Evolutionary conservation across 345 rosid genomes (phyloP), one percentile per base, ranked within the genome.

Genomic region (Ceriops tagal): DNA sequence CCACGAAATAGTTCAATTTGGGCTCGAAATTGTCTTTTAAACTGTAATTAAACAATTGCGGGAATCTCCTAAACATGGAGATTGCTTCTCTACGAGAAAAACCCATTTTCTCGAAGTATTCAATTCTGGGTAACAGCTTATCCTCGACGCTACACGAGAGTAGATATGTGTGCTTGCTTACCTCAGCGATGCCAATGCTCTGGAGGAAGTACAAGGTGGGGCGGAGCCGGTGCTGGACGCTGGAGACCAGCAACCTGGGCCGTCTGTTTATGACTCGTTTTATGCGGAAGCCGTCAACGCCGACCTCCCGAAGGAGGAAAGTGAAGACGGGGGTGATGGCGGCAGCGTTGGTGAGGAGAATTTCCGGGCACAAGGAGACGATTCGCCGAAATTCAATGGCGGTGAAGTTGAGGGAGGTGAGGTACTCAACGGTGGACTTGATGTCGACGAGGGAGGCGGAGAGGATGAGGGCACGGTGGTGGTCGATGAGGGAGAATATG

Each of bases 271-370:
- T 80, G 30, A 83, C 88, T 27, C 77, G 77, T 31, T 80, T 85
- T 57, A 93, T 65, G 64, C 83, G 84, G 58, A 80, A 82, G 66
- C 79, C 76, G 58, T 79, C 72, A 31, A 93, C 92, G 18, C 78
- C 70, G 30, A 81, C 96, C 77, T 93, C 98, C 1, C 96, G 88
- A 75, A 89, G 92, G 79, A 93, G 98, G 91, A 93, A 93, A 46
- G 98, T 83, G 84, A 89, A 84, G 81, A 84, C 74, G 1, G 92
- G 89, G 78, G 79, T 67, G 31, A 90, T 69, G 60, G 78, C 62
- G 53, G 85, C 52, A 46, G 84, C 71, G 4, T 69, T 74, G 52
- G 78, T 58, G 71, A 86, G 53, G 68, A 92, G 83, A 61, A 89
- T 67, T 78, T 85, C 86, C 0, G 92, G 98, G 64, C 96, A 93